phyloP scores from a whole-genome alignment of 148 eudicot genomes.

The Heliosperma pusillum region DNA sequence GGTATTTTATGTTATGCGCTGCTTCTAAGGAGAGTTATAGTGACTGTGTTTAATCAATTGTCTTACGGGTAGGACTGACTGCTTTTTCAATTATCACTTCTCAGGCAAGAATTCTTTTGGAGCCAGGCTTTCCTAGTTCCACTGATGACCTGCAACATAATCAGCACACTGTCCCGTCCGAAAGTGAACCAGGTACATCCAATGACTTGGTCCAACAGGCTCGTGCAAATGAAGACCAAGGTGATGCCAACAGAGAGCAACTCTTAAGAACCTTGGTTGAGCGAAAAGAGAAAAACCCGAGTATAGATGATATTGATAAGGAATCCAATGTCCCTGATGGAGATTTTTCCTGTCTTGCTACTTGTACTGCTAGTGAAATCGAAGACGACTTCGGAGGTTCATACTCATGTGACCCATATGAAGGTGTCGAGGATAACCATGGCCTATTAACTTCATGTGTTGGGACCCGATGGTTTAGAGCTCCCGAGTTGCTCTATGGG shows the following conservation, averaged over 20 bases:
- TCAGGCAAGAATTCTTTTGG: conserved; percentile 90
- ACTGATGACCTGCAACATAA: conserved; percentile 32
- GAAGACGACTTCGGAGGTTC: conserved; percentile 61
- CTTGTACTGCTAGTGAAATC: conserved; percentile 63
- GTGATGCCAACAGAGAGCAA: conserved; percentile 32
- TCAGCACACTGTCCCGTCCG: conserved; percentile 31
- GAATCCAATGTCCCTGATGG: conserved; percentile 63
- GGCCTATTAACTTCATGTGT: conserved; percentile 81
- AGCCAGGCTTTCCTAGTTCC: conserved; percentile 45
- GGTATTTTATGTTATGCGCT: not conserved
- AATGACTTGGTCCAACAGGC: conserved; percentile 19
- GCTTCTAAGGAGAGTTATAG: not conserved
- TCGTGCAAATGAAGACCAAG: conserved; percentile 36
- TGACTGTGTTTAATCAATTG: too few species aligned
- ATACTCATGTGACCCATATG: conserved; percentile 50
- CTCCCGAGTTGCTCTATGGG: conserved; percentile 89
- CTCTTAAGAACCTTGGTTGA: conserved; percentile 34
- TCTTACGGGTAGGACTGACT: not conserved
- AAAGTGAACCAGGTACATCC: conserved; percentile 21
- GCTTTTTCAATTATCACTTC: conserved; percentile 13
- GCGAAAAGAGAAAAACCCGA: conserved; percentile 33
- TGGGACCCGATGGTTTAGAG: conserved; percentile 94
- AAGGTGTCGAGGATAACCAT: conserved; percentile 37
- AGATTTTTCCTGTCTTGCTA: conserved; percentile 82
- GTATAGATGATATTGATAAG: conserved; percentile 50